Evolutionary conservation across 1,284 basidiomycete species (phyloP), one percentile per base, ranked within the genome.

Genomic region (Ustilago sp.): DNA sequence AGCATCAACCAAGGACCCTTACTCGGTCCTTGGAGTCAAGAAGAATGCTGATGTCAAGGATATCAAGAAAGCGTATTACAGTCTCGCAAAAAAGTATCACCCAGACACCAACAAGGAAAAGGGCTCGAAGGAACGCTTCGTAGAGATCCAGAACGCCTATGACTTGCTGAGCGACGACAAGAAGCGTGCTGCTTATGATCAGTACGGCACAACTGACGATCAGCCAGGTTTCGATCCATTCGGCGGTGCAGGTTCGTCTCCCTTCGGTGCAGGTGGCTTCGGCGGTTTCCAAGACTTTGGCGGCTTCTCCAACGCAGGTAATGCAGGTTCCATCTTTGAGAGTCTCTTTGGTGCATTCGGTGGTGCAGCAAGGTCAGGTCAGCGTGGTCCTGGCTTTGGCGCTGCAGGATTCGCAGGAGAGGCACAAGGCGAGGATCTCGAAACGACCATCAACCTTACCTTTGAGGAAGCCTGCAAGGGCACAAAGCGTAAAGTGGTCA

Each of bases 21-120:
- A 99, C 87, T 87, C 93, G 51, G 92, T 94, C 19, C 88, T 99
- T 9, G 96, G 96, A 34, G 93, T 99, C 13, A 90, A 90, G 80
- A 91, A 91, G 82, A 94, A 95, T 86, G 93, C 96, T 52, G 89
- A 91, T 32, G 86, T 91, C 19, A 90, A 92, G 50, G 95, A 99
- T 79, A 98, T 99, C 84, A 99, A 99, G 90, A 96, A 97, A 87
- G 90, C 91, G 1, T 99, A 99, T 87, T 99, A 98, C 87, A 90
- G 98, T 93, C 92, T 99, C 75, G 97, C 97, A 35, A 93, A 97
- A 73, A 97, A 98, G 89, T 98, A 92, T 85, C 97, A 99, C 87
- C 97, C 97, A 0, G 97, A 99, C 85, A 95, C 95, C 23, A 98
- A 95, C 88, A 93, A 95, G 69, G 95, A 98, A 86, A 92, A 93